Percentiles rank a stretch among this genome's conserved stretches.
Conservation (phyloP, 2,329 filamentous ascomycete species). For the Pseudohalonectria lignicola region DNA sequence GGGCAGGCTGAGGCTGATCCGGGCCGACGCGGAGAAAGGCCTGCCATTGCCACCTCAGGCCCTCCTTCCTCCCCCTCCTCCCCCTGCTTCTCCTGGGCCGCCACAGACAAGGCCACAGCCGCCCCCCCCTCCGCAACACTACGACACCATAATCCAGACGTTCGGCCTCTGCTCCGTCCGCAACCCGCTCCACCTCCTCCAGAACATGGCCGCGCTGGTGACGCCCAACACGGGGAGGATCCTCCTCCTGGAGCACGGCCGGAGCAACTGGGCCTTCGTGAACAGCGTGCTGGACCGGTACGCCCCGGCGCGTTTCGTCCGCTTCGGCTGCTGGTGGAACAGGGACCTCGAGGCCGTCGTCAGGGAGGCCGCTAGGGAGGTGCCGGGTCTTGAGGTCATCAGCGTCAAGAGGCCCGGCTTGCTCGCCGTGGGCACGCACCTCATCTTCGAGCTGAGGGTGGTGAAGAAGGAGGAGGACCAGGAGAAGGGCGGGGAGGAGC, state of each 20-base stretch:
- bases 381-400: slow-evolving; percentile 46
- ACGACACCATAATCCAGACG: slow-evolving; percentile 54
- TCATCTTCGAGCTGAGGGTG: slow-evolving; percentile 46
- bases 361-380: slow-evolving; percentile 29
- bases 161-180: slow-evolving; percentile 54
- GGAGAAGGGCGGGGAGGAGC: too few relatives aligned
- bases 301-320: slow-evolving; percentile 42
- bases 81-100: too few relatives aligned
- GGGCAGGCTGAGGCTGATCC: slow-evolving; percentile 12
- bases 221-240: slow-evolving; percentile 47
- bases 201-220: slow-evolving; percentile 39
- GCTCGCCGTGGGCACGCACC: slow-evolving; percentile 44
- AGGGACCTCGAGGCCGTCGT: slow-evolving; percentile 48
- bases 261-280: slow-evolving; percentile 40
- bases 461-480: not conserved
- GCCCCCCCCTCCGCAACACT: slow-evolving; percentile 21
- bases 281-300: slow-evolving; percentile 45
- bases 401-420: slow-evolving; percentile 38
- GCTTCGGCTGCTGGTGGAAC: slow-evolving; percentile 61
- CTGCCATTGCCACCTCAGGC: slow-evolving; percentile 11
- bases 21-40: slow-evolving; percentile 2
- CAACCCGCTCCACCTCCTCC: slow-evolving; percentile 41
- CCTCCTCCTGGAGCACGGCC: slow-evolving; percentile 51
- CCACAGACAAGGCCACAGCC: slow-evolving; percentile 10
- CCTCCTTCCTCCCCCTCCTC: slow-evolving; percentile 22